Conservation (phyloP, 2,329 filamentous ascomycete species). For the Exophiala aquamarina region DNA sequence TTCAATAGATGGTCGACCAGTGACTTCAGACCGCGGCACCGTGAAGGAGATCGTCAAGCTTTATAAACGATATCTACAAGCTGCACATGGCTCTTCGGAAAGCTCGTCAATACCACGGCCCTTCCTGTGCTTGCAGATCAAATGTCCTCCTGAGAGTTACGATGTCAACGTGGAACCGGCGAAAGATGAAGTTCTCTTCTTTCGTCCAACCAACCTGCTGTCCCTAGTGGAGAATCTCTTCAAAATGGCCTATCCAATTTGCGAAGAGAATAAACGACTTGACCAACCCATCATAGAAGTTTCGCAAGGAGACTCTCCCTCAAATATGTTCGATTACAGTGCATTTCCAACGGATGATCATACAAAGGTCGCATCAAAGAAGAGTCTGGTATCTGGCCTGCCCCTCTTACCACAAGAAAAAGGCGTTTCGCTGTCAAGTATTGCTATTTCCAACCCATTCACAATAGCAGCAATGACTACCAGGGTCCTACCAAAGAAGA, state of each 20-base stretch:
- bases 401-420: too few species aligned
- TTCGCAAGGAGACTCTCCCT: neutral
- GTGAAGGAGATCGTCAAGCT: constrained; percentile 53
- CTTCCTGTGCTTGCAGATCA: constrained; percentile 57
- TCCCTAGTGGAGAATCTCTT: constrained; percentile 47
- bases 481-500: constrained; percentile 19
- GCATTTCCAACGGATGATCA: too few species aligned
- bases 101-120: constrained; percentile 43
- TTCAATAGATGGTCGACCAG: constrained; percentile 57
- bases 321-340: neutral
- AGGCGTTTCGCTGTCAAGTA: too few species aligned
- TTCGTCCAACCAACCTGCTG: constrained; percentile 46
- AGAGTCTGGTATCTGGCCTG: too few species aligned
- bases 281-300: too few species aligned
- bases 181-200: constrained; percentile 64
- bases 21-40: constrained; percentile 51
- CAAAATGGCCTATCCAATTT: constrained; percentile 31
- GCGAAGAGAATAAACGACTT: constrained; percentile 6
- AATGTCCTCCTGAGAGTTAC: constrained; percentile 55
- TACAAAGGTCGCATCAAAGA: too few species aligned
- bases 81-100: constrained; percentile 15
- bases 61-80: constrained; percentile 52
- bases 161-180: constrained; percentile 64
- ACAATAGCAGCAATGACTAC: constrained; percentile 36
- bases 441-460: constrained; percentile 35